These are phyloP conservation scores for Talaromyces sp. DNA, from an alignment of 2,329 filamentous ascomycete species.

Conservation along the genomic window DNA sequence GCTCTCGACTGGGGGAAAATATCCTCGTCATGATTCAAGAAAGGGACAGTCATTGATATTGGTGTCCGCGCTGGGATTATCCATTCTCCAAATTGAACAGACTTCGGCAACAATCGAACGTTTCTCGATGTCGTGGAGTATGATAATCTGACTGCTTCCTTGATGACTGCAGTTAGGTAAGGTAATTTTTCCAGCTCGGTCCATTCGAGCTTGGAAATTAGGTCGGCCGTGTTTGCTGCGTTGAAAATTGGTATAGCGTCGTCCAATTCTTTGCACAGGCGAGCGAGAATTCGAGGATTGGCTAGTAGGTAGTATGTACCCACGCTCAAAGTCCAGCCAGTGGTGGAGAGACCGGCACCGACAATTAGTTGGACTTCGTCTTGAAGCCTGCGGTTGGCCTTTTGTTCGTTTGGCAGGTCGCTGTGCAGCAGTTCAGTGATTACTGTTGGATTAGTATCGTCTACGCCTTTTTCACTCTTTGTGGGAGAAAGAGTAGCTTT, in stretches of 20 bases:
- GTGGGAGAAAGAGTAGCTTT: not conserved
- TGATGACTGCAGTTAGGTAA: conserved; percentile 19
- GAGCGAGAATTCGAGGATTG: conserved; percentile 16
- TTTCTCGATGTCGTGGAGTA: not conserved
- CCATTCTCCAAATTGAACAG: conserved; percentile 8
- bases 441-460: not conserved
- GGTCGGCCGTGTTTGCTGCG: not conserved
- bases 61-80: conserved; percentile 14
- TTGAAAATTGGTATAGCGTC: conserved; percentile 17
- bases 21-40: conserved; percentile 18
- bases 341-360: conserved; percentile 24
- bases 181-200: conserved; percentile 23
- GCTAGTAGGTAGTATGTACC: conserved; percentile 23
- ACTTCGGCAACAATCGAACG: not conserved
- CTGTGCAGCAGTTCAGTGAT: not conserved
- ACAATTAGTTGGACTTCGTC: conserved; percentile 4
- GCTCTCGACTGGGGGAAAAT: conserved; percentile 23
- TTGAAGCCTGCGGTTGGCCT: not conserved
- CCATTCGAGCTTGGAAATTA: not conserved
- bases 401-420: not conserved
- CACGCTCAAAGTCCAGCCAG: conserved; percentile 19
- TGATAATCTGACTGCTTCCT: conserved; percentile 7
- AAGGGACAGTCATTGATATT: conserved; percentile 13
- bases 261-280: conserved; percentile 17
- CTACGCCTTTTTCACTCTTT: not conserved